These are phyloP conservation scores for Acanthamoeba castellanii DNA, from an alignment of 208 protist genomes.

Conservation along the genomic window DNA sequence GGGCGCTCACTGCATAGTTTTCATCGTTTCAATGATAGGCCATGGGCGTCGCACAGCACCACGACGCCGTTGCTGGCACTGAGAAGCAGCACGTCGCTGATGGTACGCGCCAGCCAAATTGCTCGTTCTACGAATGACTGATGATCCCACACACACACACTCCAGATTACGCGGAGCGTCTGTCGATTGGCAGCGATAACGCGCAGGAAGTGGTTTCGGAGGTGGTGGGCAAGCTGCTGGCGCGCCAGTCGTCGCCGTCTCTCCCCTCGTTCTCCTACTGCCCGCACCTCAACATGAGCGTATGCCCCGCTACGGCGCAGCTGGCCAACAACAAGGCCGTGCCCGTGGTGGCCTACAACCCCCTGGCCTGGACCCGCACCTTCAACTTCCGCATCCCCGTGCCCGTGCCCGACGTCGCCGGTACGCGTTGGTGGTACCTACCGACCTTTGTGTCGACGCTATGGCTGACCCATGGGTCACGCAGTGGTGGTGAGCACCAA, in stretches of 20 bases:
- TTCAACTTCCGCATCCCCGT: constrained; percentile 62
- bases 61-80: constrained; percentile 85
- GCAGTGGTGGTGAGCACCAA: constrained; percentile 18
- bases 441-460: no score
- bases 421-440: neutral
- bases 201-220: constrained; percentile 29
- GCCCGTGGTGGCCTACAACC: constrained; percentile 62
- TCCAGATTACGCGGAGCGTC: constrained; percentile 38
- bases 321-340: neutral
- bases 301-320: neutral
- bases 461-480: neutral
- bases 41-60: constrained; percentile 81
- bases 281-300: constrained; percentile 64
- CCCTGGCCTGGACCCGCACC: constrained; percentile 59
- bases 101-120: neutral
- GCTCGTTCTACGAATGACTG: neutral
- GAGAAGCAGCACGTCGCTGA: constrained; percentile 72
- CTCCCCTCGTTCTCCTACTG: constrained; percentile 42
- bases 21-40: constrained; percentile 53
- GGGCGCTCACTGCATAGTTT: neutral
- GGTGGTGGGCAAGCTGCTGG: constrained; percentile 18
- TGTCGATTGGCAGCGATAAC: constrained; percentile 23
- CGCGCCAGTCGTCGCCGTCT: neutral
- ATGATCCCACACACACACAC: neutral
- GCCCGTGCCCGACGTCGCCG: neutral